A percentile compares a stretch with the other conserved stretches of the same genome.
phyloP scores from a whole-genome alignment of 2,329 filamentous ascomycete genomes.

The Amphichorda felina region DNA sequence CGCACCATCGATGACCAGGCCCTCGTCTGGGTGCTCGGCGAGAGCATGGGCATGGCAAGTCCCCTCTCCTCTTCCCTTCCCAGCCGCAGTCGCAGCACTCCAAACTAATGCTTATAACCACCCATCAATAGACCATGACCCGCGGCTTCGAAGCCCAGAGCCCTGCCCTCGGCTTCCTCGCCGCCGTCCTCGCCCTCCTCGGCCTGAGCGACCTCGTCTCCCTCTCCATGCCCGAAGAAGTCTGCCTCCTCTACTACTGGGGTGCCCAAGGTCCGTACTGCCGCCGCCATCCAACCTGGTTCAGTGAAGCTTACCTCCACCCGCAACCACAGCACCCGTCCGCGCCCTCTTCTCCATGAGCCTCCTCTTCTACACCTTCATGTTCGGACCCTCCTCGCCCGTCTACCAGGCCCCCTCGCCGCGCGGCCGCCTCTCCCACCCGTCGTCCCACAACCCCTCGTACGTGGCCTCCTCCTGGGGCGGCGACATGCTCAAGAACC shows the following conservation, averaged over 20 bases:
- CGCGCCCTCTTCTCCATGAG: conserved; percentile 51
- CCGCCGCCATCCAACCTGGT: no score
- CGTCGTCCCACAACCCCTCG: conserved; percentile 18
- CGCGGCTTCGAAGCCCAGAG: conserved; percentile 57
- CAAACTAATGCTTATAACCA: no score
- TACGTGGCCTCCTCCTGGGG: conserved; percentile 32
- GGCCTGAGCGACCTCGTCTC: conserved; percentile 55
- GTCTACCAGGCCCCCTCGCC: conserved; percentile 22
- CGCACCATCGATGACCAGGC: conserved; percentile 64
- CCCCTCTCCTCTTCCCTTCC: background rate
- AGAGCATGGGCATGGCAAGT: conserved; percentile 70
- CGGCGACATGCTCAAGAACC: conserved; percentile 65
- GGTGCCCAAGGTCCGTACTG: conserved; percentile 49
- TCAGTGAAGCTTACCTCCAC: no score
- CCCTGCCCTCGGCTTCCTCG: conserved; percentile 62
- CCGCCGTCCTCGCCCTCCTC: conserved; percentile 50
- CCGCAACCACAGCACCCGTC: conserved; percentile 37
- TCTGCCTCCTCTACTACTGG: conserved; percentile 53
- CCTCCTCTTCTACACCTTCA: conserved; percentile 52
- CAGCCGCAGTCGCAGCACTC: background rate
- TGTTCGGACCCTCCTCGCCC: conserved; percentile 41
- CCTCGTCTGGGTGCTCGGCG: conserved; percentile 69
- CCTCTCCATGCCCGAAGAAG: conserved; percentile 56
- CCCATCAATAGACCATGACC: conserved; percentile 55
- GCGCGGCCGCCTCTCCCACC: conserved; percentile 21